Conservation (phyloP, 1,139 yeast species). For the Diutina neorugosa region DNA sequence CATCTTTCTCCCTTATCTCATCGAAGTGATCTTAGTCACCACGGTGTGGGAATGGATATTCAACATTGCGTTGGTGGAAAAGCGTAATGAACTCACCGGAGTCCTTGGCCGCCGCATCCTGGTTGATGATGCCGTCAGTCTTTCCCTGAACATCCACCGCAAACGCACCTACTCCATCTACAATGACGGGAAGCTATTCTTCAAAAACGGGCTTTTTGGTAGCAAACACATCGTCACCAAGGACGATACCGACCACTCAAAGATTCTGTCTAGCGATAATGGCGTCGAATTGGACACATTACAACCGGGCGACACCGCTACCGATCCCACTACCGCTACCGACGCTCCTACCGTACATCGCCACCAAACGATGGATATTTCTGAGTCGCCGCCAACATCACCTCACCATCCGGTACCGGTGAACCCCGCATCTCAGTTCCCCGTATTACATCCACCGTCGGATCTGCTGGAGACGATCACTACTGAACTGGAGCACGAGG, state of each 20-base stretch:
- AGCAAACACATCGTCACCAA: slow-evolving; percentile 1
- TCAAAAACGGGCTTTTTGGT: not conserved
- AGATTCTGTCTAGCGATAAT: not conserved
- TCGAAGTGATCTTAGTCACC: slow-evolving; percentile 28
- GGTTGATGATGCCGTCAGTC: slow-evolving; percentile 19
- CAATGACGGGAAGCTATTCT: not conserved
- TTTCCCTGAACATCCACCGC: slow-evolving; percentile 4
- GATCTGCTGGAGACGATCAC: not conserved
- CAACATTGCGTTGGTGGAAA: slow-evolving; percentile 30
- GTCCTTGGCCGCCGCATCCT: slow-evolving; percentile 37
- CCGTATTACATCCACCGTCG: not conserved
- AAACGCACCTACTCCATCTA: slow-evolving; percentile 2
- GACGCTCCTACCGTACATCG: not conserved
- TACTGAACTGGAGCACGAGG: not conserved
- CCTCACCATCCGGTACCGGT: not conserved
- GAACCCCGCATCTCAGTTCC: not conserved
- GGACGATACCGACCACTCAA: slow-evolving; percentile 1
- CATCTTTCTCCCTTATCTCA: slow-evolving; percentile 20
- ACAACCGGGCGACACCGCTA: not conserved
- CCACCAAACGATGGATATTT: not conserved
- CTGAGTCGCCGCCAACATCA: not conserved
- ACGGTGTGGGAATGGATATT: slow-evolving; percentile 43
- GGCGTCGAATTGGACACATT: not conserved
- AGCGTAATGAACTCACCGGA: slow-evolving; percentile 30
- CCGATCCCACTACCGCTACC: not conserved